phyloP scores from a whole-genome alignment of 257 asterid genomes.

The Fraxinus anomala region DNA sequence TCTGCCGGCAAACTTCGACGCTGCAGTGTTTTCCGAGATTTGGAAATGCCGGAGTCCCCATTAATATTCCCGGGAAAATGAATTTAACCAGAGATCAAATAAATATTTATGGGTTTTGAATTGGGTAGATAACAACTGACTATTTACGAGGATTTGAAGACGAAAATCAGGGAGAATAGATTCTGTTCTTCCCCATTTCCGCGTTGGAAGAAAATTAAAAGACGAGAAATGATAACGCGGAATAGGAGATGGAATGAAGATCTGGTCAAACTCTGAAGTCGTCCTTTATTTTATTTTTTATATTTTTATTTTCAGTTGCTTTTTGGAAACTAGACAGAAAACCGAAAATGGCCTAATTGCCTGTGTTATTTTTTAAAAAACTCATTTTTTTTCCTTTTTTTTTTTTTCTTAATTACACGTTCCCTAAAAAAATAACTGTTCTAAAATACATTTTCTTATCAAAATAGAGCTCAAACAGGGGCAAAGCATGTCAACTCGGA shows the following conservation, averaged over 20 bases:
- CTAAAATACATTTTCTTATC: no score
- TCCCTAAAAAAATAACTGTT: no score
- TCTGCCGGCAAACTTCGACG: slow-evolving; percentile 88
- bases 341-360: no score
- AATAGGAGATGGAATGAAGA: neutral
- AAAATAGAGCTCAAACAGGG: no score
- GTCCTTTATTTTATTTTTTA: no score
- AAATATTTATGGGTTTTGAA: neutral
- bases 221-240: slow-evolving; percentile 32
- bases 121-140: neutral
- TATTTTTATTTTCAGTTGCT: no score
- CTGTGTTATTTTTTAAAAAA: no score
- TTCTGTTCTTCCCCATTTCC: slow-evolving; percentile 37
- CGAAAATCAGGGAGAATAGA: slow-evolving; percentile 33
- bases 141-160: slow-evolving; percentile 35
- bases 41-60: slow-evolving; percentile 96
- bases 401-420: no score
- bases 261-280: neutral
- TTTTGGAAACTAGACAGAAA: no score
- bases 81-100: slow-evolving; percentile 18
- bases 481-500: no score
- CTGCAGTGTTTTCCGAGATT: slow-evolving; percentile 91
- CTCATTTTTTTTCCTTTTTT: no score
- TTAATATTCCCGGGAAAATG: slow-evolving; percentile 20
- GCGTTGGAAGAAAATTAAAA: slow-evolving; percentile 22